Conservation (phyloP, 169 alveolate species). For the Eimeria nieschulzi region DNA sequence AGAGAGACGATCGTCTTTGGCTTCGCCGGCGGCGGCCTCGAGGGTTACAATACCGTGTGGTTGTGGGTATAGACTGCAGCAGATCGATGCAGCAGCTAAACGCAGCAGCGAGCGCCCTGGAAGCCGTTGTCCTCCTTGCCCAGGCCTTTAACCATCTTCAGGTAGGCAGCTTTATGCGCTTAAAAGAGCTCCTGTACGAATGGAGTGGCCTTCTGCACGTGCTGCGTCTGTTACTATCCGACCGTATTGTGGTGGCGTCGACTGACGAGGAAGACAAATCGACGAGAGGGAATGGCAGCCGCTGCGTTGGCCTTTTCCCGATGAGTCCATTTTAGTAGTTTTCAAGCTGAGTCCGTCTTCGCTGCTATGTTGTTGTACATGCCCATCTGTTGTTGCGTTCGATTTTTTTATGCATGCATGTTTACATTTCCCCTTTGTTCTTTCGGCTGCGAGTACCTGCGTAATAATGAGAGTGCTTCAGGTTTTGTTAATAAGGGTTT, state of each 20-base stretch:
- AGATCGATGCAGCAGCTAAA: slow-evolving; percentile 92
- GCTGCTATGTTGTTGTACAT: too few relatives aligned
- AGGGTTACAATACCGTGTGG: slow-evolving; percentile 95
- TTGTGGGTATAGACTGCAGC: slow-evolving; percentile 95
- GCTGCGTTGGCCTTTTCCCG: not conserved
- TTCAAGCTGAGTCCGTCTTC: too few relatives aligned
- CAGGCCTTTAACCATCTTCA: slow-evolving; percentile 85
- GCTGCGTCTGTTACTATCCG: not conserved
- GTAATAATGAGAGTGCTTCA: too few relatives aligned
- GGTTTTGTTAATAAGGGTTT: too few relatives aligned
- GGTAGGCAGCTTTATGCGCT: not conserved
- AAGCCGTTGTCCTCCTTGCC: slow-evolving; percentile 84
- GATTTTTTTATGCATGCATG: too few relatives aligned
- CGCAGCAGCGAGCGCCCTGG: slow-evolving; percentile 90
- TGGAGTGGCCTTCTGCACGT: not conserved
- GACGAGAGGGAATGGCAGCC: slow-evolving; percentile 23
- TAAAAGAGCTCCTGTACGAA: not conserved
- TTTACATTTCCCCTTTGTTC: too few relatives aligned
- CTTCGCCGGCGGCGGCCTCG: slow-evolving; percentile 96
- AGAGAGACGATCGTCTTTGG: slow-evolving; percentile 99
- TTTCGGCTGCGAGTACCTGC: too few relatives aligned
- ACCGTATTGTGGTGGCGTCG: not conserved
- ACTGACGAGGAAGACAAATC: slow-evolving; percentile 53
- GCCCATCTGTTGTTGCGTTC: too few relatives aligned
- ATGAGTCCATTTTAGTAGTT: not conserved